Conservation (phyloP, 108 stramenopile species). For the Epithemia pelagica region DNA sequence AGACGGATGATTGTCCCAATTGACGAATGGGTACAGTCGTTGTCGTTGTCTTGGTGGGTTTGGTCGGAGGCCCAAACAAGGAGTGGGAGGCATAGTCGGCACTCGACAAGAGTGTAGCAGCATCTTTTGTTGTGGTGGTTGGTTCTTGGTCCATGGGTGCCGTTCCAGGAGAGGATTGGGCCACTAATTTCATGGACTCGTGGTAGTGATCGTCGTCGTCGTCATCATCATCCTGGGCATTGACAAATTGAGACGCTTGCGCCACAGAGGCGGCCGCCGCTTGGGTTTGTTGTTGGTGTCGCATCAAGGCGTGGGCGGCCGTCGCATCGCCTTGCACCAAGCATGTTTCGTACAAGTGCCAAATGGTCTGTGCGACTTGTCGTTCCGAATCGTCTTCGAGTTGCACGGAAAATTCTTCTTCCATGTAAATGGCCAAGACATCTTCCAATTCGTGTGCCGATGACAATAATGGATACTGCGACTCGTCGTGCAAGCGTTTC, state of each 20-base stretch:
- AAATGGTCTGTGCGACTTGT: slow-evolving; percentile 66
- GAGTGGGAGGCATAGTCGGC: too few species aligned
- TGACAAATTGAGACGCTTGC: slow-evolving; percentile 46
- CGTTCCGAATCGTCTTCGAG: slow-evolving; percentile 72
- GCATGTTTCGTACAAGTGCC: slow-evolving; percentile 67
- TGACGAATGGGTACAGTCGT: too few species aligned
- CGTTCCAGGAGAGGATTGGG: too few species aligned
- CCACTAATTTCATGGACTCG: not conserved
- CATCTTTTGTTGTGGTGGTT: too few species aligned
- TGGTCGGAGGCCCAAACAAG: too few species aligned
- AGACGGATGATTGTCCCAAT: too few species aligned
- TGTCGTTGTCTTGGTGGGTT: too few species aligned
- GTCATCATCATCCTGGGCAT: slow-evolving; percentile 50
- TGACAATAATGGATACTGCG: not conserved
- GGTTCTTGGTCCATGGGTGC: too few species aligned
- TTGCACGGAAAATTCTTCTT: slow-evolving; percentile 81
- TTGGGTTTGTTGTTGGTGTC: slow-evolving; percentile 28
- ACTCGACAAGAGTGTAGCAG: too few species aligned
- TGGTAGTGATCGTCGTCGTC: slow-evolving; percentile 45
- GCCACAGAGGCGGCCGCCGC: slow-evolving; percentile 30
- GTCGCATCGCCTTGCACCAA: slow-evolving; percentile 40
- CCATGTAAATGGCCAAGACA: slow-evolving; percentile 70
- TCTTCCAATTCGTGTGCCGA: slow-evolving; percentile 51
- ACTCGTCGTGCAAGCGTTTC: not conserved
- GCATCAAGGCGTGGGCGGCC: slow-evolving; percentile 47